A percentile compares a stretch with the other conserved stretches of the same genome.
phyloP scores from a whole-genome alignment of 345 rosid species.

The Eucalyptus camaldulensis region DNA sequence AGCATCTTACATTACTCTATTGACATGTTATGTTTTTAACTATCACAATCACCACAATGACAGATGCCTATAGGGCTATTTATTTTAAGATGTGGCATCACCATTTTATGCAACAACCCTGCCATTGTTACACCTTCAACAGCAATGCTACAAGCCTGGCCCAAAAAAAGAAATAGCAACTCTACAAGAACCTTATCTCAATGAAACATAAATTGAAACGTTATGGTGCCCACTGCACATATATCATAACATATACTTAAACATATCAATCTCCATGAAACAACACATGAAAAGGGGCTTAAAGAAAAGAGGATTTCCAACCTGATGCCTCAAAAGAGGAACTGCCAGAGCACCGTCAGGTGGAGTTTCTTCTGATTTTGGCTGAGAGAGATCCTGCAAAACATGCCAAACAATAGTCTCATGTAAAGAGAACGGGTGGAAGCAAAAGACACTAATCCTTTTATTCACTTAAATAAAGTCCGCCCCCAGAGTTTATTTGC shows the following conservation, averaged over 20 bases:
- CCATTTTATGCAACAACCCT: not conserved
- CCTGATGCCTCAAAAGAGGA: constrained; percentile 93
- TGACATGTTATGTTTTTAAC: not conserved
- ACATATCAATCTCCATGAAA: not conserved
- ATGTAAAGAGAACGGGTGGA: not conserved
- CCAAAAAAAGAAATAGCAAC: not conserved
- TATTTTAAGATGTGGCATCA: not conserved
- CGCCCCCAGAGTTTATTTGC: not conserved
- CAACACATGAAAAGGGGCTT: not conserved
- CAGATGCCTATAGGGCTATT: not conserved
- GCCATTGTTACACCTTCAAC: not conserved
- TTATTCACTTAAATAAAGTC: not conserved
- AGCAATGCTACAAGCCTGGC: not conserved
- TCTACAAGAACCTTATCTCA: not conserved
- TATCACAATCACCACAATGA: not conserved
- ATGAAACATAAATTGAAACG: not conserved
- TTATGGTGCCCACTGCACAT: not conserved
- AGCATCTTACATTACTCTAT: not conserved
- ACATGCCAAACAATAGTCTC: not conserved
- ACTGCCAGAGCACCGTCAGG: constrained; percentile 82
- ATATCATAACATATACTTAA: not conserved
- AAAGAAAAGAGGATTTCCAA: not conserved
- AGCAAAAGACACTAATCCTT: not conserved
- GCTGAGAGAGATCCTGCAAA: constrained; percentile 73
- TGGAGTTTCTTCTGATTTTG: constrained; percentile 59